These are phyloP conservation scores for Mycena alexandri DNA, from an alignment of 768 basidiomycete genomes.

Conservation along the genomic window DNA sequence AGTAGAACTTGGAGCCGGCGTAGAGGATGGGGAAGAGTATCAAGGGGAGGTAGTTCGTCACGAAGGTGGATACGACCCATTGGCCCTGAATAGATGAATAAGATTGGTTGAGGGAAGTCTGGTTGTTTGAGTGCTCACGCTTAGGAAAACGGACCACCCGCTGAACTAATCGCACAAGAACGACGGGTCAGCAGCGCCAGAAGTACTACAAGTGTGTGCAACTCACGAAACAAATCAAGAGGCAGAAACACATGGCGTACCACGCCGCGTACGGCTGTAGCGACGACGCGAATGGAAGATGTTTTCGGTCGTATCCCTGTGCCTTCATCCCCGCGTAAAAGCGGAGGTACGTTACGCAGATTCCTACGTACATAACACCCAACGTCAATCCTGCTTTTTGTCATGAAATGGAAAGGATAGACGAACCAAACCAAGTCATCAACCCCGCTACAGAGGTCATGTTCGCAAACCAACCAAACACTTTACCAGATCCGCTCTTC, in stretches of 20 bases:
- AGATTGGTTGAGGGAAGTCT: background rate
- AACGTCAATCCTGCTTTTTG: no score
- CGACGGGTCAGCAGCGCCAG: background rate
- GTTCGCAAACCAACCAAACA: slow-evolving; percentile 85
- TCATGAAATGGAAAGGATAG: background rate
- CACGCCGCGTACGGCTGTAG: slow-evolving; percentile 84
- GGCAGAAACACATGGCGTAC: slow-evolving; percentile 57
- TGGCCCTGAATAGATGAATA: slow-evolving; percentile 35
- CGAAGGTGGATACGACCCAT: slow-evolving; percentile 72
- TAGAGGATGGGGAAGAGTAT: slow-evolving; percentile 82
- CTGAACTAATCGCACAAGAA: slow-evolving; percentile 59
- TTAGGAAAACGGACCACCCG: slow-evolving; percentile 58
- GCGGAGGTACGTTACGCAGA: slow-evolving; percentile 81
- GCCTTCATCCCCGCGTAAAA: slow-evolving; percentile 86
- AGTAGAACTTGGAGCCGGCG: slow-evolving; percentile 66
- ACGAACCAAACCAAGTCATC: slow-evolving; percentile 78
- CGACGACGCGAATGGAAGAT: slow-evolving; percentile 76
- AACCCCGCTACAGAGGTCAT: slow-evolving; percentile 76
- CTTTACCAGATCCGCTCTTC: slow-evolving; percentile 71
- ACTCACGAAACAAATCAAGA: slow-evolving; percentile 75
- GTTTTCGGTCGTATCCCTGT: slow-evolving; percentile 81
- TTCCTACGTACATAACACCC: slow-evolving; percentile 51
- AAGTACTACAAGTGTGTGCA: slow-evolving; percentile 46
- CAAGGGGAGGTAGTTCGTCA: slow-evolving; percentile 86
- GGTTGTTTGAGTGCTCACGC: slow-evolving; percentile 19